These are phyloP conservation scores for Saccharomyces hybrid DNA, from an alignment of 1,139 yeast genomes.

Conservation along the genomic window DNA sequence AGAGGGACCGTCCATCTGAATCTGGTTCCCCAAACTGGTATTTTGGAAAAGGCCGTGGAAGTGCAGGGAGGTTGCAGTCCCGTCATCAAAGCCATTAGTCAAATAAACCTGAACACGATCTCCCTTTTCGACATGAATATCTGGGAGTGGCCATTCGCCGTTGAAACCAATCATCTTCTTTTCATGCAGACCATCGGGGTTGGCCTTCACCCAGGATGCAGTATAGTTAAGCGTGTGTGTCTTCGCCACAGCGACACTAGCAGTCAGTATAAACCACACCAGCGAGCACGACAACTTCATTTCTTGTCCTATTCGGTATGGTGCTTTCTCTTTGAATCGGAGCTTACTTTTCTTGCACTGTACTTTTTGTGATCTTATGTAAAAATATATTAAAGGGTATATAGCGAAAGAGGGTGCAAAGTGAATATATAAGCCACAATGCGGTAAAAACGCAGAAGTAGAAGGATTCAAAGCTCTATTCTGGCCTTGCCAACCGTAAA, in stretches of 20 bases:
- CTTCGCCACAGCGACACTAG: slow-evolving; percentile 15
- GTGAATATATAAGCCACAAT: not conserved
- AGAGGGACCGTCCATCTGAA: slow-evolving; percentile 73
- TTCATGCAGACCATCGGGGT: slow-evolving; percentile 49
- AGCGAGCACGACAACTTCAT: not conserved
- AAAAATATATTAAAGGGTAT: not conserved
- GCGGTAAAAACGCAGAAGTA: not conserved
- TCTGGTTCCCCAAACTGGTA: slow-evolving; percentile 35
- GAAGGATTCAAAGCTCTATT: not conserved
- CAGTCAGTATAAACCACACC: slow-evolving; percentile 1
- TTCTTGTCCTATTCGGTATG: not conserved
- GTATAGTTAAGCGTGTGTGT: slow-evolving; percentile 47
- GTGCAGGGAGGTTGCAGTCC: slow-evolving; percentile 49
- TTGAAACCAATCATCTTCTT: slow-evolving; percentile 58
- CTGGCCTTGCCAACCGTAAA: not conserved
- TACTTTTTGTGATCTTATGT: not conserved
- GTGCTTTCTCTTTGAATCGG: not conserved
- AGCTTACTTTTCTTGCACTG: not conserved
- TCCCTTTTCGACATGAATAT: slow-evolving; percentile 53
- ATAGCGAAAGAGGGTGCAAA: not conserved
- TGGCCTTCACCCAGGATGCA: slow-evolving; percentile 46
- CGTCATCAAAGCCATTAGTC: slow-evolving; percentile 47
- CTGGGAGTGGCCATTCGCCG: slow-evolving; percentile 68
- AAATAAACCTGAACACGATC: slow-evolving; percentile 54
- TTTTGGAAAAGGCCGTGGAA: slow-evolving; percentile 70